These are phyloP conservation scores for Malus orientalis DNA, from an alignment of 306 rosid genomes.

Conservation along the genomic window DNA sequence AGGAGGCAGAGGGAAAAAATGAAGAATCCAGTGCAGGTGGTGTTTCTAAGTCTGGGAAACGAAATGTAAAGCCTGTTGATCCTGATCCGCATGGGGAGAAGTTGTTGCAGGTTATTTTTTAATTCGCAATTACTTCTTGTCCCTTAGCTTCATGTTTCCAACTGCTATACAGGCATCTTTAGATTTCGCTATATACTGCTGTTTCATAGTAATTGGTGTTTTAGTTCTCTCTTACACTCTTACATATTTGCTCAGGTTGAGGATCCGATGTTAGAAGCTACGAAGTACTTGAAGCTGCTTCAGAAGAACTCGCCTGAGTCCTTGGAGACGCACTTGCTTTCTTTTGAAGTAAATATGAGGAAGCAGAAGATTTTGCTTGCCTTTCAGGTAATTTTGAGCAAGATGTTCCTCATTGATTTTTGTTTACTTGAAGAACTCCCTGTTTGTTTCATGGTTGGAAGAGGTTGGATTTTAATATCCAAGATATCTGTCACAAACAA, in stretches of 20 bases:
- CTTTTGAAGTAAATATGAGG: slow-evolving; percentile 86
- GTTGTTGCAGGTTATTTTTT: slow-evolving; percentile 68
- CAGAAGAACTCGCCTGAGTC: slow-evolving; percentile 84
- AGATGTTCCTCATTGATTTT: background rate
- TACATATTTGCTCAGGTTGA: slow-evolving; percentile 44
- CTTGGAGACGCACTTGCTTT: slow-evolving; percentile 77
- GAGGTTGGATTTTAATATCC: background rate
- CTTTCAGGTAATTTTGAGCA: slow-evolving; percentile 51
- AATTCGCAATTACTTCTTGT: background rate
- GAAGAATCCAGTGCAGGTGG: slow-evolving; percentile 60
- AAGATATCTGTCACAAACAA: background rate
- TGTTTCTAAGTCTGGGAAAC: slow-evolving; percentile 76
- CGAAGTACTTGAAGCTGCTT: slow-evolving; percentile 88
- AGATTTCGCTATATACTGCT: background rate
- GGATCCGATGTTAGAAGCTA: slow-evolving; percentile 80
- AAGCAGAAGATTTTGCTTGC: slow-evolving; percentile 82
- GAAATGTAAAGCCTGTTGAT: slow-evolving; percentile 80
- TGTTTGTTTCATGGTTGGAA: background rate
- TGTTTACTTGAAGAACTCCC: background rate
- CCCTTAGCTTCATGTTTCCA: background rate
- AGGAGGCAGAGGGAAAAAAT: slow-evolving; percentile 92
- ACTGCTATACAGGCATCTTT: background rate
- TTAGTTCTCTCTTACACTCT: background rate
- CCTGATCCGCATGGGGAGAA: slow-evolving; percentile 90
- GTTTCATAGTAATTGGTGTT: slow-evolving; percentile 2